Evolutionary conservation across 495 filamentous ascomycete genomes (phyloP).

Genomic region (Penicillium maclennaniae): DNA sequence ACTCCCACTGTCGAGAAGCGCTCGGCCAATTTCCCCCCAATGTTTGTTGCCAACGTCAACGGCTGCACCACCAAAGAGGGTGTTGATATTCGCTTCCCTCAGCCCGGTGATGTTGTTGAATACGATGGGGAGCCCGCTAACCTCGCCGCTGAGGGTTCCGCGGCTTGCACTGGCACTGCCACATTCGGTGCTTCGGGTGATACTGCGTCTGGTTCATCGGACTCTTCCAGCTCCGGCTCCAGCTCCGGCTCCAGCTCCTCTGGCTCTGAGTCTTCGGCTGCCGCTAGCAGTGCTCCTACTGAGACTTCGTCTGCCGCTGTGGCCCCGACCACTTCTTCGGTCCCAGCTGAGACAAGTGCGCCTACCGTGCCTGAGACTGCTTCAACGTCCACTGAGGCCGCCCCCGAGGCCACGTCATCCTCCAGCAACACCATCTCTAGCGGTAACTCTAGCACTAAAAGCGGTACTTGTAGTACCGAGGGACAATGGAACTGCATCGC

Average conservation of each 20-base stretch:
- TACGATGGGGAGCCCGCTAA: slow-evolving; percentile 23
- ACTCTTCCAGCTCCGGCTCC: neutral
- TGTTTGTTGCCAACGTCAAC: slow-evolving; percentile 76
- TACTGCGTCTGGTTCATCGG: slow-evolving; percentile 9
- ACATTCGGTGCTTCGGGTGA: slow-evolving; percentile 26
- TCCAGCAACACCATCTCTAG: slow-evolving; percentile 9
- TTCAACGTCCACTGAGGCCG: slow-evolving; percentile 10
- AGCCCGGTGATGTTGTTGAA: slow-evolving; percentile 63
- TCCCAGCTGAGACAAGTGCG: neutral
- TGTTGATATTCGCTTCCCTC: slow-evolving; percentile 62
- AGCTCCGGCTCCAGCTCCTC: slow-evolving; percentile 14
- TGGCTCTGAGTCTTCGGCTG: slow-evolving; percentile 7
- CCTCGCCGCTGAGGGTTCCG: slow-evolving; percentile 22
- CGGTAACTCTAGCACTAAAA: slow-evolving; percentile 20
- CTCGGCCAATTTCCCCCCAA: slow-evolving; percentile 57
- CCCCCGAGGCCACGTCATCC: slow-evolving; percentile 14
- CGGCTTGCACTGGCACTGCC: slow-evolving; percentile 33
- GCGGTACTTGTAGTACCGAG: slow-evolving; percentile 37
- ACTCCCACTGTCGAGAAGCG: slow-evolving; percentile 29
- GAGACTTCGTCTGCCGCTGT: slow-evolving; percentile 24
- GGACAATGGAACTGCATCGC: slow-evolving; percentile 62
- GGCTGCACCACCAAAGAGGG: slow-evolving; percentile 57
- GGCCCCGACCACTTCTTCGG: slow-evolving; percentile 21
- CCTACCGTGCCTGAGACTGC: slow-evolving; percentile 14
- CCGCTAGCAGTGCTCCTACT: slow-evolving; percentile 9